These are phyloP conservation scores for Millerozyma miso DNA, from an alignment of 805 yeast genomes.

Conservation along the genomic window DNA sequence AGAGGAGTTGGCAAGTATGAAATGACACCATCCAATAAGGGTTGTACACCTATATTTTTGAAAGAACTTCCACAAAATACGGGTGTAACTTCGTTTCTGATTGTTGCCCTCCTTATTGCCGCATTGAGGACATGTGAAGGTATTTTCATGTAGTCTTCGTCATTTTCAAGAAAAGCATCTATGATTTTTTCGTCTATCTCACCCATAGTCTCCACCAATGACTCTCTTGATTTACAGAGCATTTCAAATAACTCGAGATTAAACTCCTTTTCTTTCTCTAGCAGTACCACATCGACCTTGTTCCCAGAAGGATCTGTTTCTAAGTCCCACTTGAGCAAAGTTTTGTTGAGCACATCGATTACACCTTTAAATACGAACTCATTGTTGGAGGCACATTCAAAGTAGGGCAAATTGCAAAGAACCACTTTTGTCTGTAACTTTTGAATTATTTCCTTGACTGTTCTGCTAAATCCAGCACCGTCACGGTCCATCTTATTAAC, in stretches of 20 bases:
- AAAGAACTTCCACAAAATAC: slow-evolving; percentile 92
- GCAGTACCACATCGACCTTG: slow-evolving; percentile 44
- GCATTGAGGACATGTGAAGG: slow-evolving; percentile 48
- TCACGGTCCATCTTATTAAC: slow-evolving; percentile 95
- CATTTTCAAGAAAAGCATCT: slow-evolving; percentile 67
- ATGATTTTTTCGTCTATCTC: slow-evolving; percentile 77
- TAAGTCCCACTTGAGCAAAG: slow-evolving; percentile 50
- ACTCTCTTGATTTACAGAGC: slow-evolving; percentile 56
- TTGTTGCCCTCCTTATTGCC: slow-evolving; percentile 63
- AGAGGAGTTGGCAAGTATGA: slow-evolving; percentile 79
- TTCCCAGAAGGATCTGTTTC: slow-evolving; percentile 44
- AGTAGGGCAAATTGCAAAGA: slow-evolving; percentile 74
- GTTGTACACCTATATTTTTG: slow-evolving; percentile 91
- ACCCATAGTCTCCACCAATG: slow-evolving; percentile 78
- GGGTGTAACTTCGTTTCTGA: slow-evolving; percentile 59
- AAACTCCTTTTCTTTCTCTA: slow-evolving; percentile 24
- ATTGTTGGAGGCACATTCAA: slow-evolving; percentile 28
- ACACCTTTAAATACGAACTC: slow-evolving; percentile 60
- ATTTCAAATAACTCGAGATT: slow-evolving; percentile 41
- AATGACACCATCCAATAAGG: slow-evolving; percentile 78
- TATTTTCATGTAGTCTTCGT: slow-evolving; percentile 67
- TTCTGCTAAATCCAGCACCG: slow-evolving; percentile 91
- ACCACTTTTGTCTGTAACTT: slow-evolving; percentile 73
- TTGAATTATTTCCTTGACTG: slow-evolving; percentile 77
- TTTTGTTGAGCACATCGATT: slow-evolving; percentile 66